Conservation (phyloP, 2,329 filamentous ascomycete genomes). For the Diaporthe batatas region DNA sequence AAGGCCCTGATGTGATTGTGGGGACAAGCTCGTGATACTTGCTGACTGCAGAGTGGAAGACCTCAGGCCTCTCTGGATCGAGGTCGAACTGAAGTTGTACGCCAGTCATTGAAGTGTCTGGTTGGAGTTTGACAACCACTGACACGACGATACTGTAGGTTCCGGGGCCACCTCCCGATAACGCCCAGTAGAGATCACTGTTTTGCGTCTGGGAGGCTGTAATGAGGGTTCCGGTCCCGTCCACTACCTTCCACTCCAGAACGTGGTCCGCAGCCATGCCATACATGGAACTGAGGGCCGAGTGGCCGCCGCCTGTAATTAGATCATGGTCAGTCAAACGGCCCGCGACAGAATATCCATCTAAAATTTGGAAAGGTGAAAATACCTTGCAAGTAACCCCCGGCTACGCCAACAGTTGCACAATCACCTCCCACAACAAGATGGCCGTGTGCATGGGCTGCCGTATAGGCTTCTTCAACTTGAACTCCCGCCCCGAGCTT, state of each 20-base stretch:
- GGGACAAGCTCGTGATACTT: slow-evolving; percentile 45
- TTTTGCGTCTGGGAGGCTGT: slow-evolving; percentile 56
- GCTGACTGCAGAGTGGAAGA: slow-evolving; percentile 44
- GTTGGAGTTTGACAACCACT: slow-evolving; percentile 45
- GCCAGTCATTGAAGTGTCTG: slow-evolving; percentile 43
- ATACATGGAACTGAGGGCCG: slow-evolving; percentile 62
- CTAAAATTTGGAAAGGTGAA: too few species aligned
- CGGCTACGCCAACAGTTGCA: slow-evolving; percentile 62
- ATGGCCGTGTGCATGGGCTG: slow-evolving; percentile 59
- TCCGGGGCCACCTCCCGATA: slow-evolving; percentile 57
- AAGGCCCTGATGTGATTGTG: slow-evolving; percentile 3
- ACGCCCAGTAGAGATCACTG: slow-evolving; percentile 62
- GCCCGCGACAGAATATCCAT: too few species aligned
- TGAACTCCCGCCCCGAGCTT: slow-evolving; percentile 69
- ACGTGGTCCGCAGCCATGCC: slow-evolving; percentile 63
- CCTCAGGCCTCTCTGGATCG: slow-evolving; percentile 41
- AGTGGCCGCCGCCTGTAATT: slow-evolving; percentile 63
- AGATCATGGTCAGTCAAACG: slow-evolving; percentile 48
- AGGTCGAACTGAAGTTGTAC: slow-evolving; percentile 43
- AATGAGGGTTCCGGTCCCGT: slow-evolving; percentile 56
- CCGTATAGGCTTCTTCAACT: slow-evolving; percentile 64
- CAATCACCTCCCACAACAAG: slow-evolving; percentile 43
- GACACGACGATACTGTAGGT: slow-evolving; percentile 52
- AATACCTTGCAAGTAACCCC: slow-evolving; percentile 57
- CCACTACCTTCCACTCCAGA: slow-evolving; percentile 63